Conservation (phyloP, 768 basidiomycete genomes). For the Kwoniella pini region DNA sequence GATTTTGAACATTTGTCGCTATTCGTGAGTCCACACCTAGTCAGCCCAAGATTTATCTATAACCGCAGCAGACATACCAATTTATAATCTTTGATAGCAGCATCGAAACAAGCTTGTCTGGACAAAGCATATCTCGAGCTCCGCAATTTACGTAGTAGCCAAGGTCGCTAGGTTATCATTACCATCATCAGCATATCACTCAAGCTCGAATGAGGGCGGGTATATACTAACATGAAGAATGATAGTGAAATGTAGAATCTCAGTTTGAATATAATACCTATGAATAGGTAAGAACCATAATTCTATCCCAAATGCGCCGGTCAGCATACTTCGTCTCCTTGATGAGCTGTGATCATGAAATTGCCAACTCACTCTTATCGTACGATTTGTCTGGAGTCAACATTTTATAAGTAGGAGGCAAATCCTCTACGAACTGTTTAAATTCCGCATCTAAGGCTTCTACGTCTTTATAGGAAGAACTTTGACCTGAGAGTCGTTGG, state of each 20-base stretch:
- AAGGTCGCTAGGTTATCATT: conserved; percentile 69
- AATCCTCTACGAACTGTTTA: conserved; percentile 68
- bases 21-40: neutral
- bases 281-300: conserved; percentile 67
- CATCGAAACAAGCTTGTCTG: conserved; percentile 83
- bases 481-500: conserved; percentile 74
- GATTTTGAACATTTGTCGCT: conserved; percentile 52
- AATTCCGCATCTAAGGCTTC: conserved; percentile 78
- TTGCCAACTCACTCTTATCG: conserved; percentile 64
- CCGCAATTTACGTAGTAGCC: conserved; percentile 74
- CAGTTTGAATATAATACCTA: conserved; percentile 84
- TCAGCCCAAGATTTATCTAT: neutral
- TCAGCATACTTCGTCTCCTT: neutral
- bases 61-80: conserved; percentile 55
- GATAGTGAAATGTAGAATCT: conserved; percentile 60
- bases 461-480: conserved; percentile 76
- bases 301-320: conserved; percentile 10
- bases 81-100: conserved; percentile 81
- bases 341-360: neutral
- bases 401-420: conserved; percentile 65
- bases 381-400: conserved; percentile 74
- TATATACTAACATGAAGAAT: conserved; percentile 51
- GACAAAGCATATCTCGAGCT: conserved; percentile 81
- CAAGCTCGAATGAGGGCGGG: neutral
- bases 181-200: neutral